Conservation (phyloP, 768 basidiomycete genomes). For the Tricholoma sp. region DNA sequence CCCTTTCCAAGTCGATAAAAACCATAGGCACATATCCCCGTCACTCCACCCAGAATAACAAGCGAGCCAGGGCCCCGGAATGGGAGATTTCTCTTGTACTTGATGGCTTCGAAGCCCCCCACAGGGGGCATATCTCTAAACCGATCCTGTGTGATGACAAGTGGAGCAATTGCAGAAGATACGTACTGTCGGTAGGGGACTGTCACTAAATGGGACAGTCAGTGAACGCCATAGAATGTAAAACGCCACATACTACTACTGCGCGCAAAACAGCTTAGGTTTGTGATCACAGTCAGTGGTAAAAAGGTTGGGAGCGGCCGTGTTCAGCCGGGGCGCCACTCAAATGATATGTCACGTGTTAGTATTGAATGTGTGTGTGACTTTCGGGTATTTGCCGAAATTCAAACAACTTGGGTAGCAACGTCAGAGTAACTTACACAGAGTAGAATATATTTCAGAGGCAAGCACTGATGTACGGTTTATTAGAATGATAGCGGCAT, state of each 20-base stretch:
- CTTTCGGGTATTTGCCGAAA: too few relatives aligned
- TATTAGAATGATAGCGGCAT: too few relatives aligned
- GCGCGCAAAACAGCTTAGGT: background rate
- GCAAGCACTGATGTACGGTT: too few relatives aligned
- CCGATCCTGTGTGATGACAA: constrained; percentile 12
- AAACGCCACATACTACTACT: constrained; percentile 8
- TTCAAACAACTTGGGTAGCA: too few relatives aligned
- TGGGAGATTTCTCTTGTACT: constrained; percentile 95
- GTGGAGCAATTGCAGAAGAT: constrained; percentile 23
- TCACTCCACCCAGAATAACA: constrained; percentile 82
- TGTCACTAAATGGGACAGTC: constrained; percentile 39
- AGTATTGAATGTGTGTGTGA: too few relatives aligned
- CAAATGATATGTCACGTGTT: background rate
- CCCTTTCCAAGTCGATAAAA: constrained; percentile 90
- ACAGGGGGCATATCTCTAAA: constrained; percentile 91
- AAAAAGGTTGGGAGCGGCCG: constrained; percentile 1
- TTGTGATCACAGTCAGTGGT: constrained; percentile 2
- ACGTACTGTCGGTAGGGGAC: constrained; percentile 60
- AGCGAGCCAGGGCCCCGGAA: constrained; percentile 82
- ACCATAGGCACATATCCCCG: constrained; percentile 81
- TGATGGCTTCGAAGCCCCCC: constrained; percentile 88
- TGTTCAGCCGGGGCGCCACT: background rate
- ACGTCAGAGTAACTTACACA: too few relatives aligned
- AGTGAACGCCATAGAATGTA: constrained; percentile 7
- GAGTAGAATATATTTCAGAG: too few relatives aligned